Conservation (phyloP, 768 basidiomycete genomes). For the Hypholoma fasciculare region DNA sequence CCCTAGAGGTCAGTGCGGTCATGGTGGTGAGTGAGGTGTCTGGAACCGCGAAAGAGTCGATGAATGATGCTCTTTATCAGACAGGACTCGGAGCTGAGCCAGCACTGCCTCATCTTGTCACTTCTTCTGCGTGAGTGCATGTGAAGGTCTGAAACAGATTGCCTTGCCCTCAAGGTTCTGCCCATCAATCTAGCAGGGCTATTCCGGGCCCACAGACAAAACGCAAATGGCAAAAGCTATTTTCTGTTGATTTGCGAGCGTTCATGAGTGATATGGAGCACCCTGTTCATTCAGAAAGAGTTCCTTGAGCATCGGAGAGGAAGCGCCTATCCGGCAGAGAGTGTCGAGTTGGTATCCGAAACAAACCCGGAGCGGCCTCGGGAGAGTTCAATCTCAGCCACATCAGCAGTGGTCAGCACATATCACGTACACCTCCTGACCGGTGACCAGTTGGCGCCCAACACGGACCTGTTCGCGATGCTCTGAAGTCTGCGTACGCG, state of each 20-base stretch:
- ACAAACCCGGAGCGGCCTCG: not conserved
- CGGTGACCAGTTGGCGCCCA: not conserved
- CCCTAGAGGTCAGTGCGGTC: slow-evolving; percentile 13
- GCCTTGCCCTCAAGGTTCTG: not conserved
- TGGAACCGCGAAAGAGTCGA: not conserved
- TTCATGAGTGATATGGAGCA: not conserved
- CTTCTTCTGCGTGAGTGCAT: not conserved
- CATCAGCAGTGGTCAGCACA: not conserved
- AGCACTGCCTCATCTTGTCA: not conserved
- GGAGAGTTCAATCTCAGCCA: not conserved
- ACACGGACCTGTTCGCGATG: not conserved
- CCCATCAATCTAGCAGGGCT: not conserved
- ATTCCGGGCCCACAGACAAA: not conserved
- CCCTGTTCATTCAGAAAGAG: not conserved
- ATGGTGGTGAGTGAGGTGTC: slow-evolving; percentile 4
- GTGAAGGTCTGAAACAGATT: not conserved
- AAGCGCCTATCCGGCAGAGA: not conserved
- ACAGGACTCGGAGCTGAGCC: not conserved
- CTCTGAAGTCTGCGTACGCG: not conserved
- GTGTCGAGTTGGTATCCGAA: not conserved
- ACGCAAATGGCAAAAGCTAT: no score
- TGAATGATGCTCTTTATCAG: slow-evolving; percentile 1
- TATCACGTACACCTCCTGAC: not conserved
- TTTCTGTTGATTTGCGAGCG: not conserved
- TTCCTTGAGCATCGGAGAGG: not conserved